phyloP scores from a whole-genome alignment of 495 filamentous ascomycete species.

The Penicillium paradoxum region DNA sequence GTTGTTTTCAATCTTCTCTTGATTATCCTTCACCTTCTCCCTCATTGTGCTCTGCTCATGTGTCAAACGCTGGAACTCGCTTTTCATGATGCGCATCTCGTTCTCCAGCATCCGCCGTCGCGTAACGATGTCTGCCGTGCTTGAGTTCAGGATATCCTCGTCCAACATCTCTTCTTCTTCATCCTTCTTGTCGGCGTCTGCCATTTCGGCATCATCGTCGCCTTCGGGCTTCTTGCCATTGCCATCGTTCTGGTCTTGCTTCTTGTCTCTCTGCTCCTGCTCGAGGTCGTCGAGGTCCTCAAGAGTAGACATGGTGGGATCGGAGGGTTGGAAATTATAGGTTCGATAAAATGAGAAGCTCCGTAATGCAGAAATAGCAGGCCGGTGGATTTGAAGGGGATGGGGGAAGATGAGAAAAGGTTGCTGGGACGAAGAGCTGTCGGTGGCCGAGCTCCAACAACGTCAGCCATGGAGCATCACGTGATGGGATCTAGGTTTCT shows the following conservation, averaged over 20 bases:
- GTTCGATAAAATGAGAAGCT: background rate
- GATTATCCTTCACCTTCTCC: constrained; percentile 98
- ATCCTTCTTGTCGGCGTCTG: constrained; percentile 68
- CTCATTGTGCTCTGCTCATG: constrained; percentile 93
- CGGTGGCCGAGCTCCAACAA: constrained; percentile 39
- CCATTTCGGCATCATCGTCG: constrained; percentile 82
- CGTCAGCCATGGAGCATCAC: constrained; percentile 39
- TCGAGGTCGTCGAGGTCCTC: constrained; percentile 79
- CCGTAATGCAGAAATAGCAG: constrained; percentile 1
- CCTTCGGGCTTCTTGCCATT: constrained; percentile 53
- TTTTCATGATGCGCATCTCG: constrained; percentile 96
- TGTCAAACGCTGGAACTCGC: constrained; percentile 87
- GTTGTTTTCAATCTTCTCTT: constrained; percentile 99
- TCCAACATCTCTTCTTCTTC: constrained; percentile 78
- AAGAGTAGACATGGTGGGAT: constrained; percentile 67
- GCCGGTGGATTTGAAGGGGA: constrained; percentile 12
- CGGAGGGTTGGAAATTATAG: constrained; percentile 6
- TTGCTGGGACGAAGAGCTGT: constrained; percentile 29
- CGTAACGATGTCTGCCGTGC: constrained; percentile 89
- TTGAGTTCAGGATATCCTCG: constrained; percentile 81
- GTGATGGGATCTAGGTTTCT: constrained; percentile 21
- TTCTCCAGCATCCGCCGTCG: constrained; percentile 86
- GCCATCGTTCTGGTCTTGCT: constrained; percentile 55
- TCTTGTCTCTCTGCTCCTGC: constrained; percentile 73
- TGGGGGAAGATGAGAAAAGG: constrained; percentile 19